Conservation (phyloP, 257 asterid species). For the Salvia splendens region DNA sequence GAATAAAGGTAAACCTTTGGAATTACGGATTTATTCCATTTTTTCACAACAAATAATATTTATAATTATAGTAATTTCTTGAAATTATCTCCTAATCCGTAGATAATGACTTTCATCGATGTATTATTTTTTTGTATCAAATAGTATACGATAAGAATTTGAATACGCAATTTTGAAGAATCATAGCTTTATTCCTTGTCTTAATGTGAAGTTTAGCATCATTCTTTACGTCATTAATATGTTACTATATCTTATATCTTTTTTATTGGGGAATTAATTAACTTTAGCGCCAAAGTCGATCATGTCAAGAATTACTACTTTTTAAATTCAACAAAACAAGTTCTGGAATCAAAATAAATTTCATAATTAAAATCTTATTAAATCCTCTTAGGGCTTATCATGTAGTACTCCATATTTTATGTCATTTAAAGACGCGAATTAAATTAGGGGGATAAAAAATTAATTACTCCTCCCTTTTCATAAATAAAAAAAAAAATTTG, state of each 20-base stretch:
- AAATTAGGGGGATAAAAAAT: too few relatives aligned
- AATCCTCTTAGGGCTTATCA: too few relatives aligned
- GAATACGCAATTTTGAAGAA: slow-evolving; percentile 27
- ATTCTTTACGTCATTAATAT: background rate
- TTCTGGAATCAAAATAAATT: too few relatives aligned
- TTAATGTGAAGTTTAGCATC: slow-evolving; percentile 27
- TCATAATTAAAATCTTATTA: too few relatives aligned
- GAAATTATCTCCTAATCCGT: slow-evolving; percentile 27
- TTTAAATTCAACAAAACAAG: too few relatives aligned
- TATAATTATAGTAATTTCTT: slow-evolving; percentile 18
- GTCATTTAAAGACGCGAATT: too few relatives aligned
- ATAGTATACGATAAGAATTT: slow-evolving; percentile 24
- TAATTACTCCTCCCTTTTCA: too few relatives aligned
- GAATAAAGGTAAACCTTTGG: slow-evolving; percentile 50
- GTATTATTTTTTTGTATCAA: background rate
- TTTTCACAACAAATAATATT: background rate
- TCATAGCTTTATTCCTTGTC: slow-evolving; percentile 30
- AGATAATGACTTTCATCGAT: slow-evolving; percentile 34
- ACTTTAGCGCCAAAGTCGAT: background rate
- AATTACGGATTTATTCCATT: slow-evolving; percentile 49
- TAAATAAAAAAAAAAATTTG: too few relatives aligned
- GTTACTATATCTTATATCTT: background rate
- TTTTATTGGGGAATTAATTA: background rate
- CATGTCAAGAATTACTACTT: too few relatives aligned
- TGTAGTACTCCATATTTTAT: too few relatives aligned